Evolutionary conservation across 441 rosid genomes (phyloP), one percentile per base, ranked within the genome.

Genomic region (Daphne laureola): DNA sequence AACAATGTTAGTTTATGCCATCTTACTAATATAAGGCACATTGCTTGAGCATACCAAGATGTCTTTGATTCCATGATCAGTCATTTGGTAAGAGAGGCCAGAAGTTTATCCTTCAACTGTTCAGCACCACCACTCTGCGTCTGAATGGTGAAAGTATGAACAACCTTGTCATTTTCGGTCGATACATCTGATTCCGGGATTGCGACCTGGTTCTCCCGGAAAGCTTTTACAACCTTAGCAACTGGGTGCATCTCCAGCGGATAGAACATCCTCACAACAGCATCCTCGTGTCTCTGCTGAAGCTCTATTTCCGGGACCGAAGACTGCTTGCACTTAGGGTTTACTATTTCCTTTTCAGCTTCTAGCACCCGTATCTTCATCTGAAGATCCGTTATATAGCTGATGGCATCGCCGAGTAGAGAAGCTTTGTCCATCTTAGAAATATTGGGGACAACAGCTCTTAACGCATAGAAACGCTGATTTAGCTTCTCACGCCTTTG

Each of bases 371-470:
- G 73, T 27, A 82, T 78, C 51, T 80, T 80, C 70, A 25, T 78
- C 68, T 78, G 83, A 65, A 85, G 84, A 48, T 82, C 89, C 0
- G 78, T 85, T 48, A 78, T 79, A 67, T 74, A 80, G 25, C 78
- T 65, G 59, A 80, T 76, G 36, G 93, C 89, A 47, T 85, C 87
- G 0, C 84, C 89, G 0, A 85, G 89, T 14, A 85, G 69, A 4
- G 84, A 84, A 14, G 93, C 93, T 59, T 82, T 82, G 64, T 81
- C 91, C 87, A 81, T 84, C 83, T 77, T 77, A 27, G 93, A 84
- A 66, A 82, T 82, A 76, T 82, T 85, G 12, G 86, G 89, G 16
- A 80, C 89, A 23, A 85, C 87, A 0, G 89, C 86, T 53, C 93
- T 59, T 57, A 82, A 68, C 0, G 84, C 88, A 47, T 82, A 84